Evolutionary conservation across 257 asterid genomes (phyloP), one percentile per base, ranked within the genome.

Genomic region (Pogostemon cablin): DNA sequence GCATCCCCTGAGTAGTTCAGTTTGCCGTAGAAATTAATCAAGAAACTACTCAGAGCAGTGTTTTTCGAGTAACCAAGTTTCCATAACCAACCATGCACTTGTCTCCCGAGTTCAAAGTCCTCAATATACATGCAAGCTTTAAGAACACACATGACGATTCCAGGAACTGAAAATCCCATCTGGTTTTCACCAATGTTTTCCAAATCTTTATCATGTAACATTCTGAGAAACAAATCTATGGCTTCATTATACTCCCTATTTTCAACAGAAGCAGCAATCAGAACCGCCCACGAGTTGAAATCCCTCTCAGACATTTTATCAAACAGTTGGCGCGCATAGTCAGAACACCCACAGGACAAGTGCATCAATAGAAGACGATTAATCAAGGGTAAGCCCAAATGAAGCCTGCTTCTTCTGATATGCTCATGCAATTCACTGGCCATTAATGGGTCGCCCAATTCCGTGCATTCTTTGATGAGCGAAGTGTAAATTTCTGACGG

Each of bases 21-120:
- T 50, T 85, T 86, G 69, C 96, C 88, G 12, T 89, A 90, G 72
- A 89, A 92, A 25, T 77, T 82, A 62, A 92, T 84, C 92, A 92
- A 81, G 71, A 77, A 87, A 50, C 96, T 86, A 74, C 82, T 78
- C 74, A 87, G 48, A 75, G 77, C 74, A 65, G 67, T 63, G 41
- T 77, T 79, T 64, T 61, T 73, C 3, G 78, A 81, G 66, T 48
- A 79, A 7, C 95, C 96, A 86, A 83, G 65, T 75, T 84, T 89
- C 77, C 83, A 63, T 72, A 83, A 72, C 96, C 90, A 86, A 10
- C 88, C 85, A 60, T 89, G 98, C 65, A 86, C 74, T 71, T 92
- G 95, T 80, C 53, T 78, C 77, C 98, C 96, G 46, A 83, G 62
- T 69, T 82, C 89, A 17, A 86, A 78, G 17, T 85, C 78, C 83